Evolutionary conservation across 805 yeast genomes (phyloP).

Genomic region (Alloascoidea africana): DNA sequence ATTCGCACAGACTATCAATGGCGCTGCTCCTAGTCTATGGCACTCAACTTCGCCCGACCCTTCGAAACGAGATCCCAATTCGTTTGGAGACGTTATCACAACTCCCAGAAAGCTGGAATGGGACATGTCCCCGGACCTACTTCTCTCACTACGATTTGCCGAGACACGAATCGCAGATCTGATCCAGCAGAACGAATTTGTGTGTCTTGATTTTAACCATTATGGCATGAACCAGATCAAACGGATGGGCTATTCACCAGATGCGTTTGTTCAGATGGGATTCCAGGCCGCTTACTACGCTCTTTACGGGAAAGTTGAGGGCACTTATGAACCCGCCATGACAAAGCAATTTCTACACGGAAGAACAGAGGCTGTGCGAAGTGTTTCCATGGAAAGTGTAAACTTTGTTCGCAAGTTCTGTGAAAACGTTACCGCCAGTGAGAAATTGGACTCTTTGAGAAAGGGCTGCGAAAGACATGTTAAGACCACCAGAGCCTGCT

Average conservation of each 20-base stretch:
- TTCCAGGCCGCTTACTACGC: slow-evolving; percentile 90
- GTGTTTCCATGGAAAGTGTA: slow-evolving; percentile 71
- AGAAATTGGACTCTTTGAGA: slow-evolving; percentile 43
- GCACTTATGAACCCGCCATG: slow-evolving; percentile 95
- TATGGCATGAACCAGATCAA: slow-evolving; percentile 66
- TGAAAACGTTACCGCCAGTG: slow-evolving; percentile 43
- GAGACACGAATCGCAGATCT: slow-evolving; percentile 81
- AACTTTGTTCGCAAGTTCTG: slow-evolving; percentile 75
- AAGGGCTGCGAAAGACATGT: slow-evolving; percentile 63
- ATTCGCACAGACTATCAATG: slow-evolving; percentile 73
- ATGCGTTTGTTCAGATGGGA: slow-evolving; percentile 88
- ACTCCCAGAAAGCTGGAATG: slow-evolving; percentile 83
- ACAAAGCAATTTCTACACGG: slow-evolving; percentile 80
- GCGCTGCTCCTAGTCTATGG: slow-evolving; percentile 64
- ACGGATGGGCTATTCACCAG: slow-evolving; percentile 79
- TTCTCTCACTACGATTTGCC: slow-evolving; percentile 73
- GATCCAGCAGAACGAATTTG: slow-evolving; percentile 81
- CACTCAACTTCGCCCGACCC: slow-evolving; percentile 33
- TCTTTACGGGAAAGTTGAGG: slow-evolving; percentile 81
- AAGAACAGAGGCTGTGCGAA: slow-evolving; percentile 81
- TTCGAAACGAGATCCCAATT: slow-evolving; percentile 23
- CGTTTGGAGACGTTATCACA: slow-evolving; percentile 32
- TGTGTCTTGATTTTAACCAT: slow-evolving; percentile 53
- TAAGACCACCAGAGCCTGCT: slow-evolving; percentile 48
- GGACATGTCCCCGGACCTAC: slow-evolving; percentile 58